Evolutionary conservation across 2,329 filamentous ascomycete genomes (phyloP).

Genomic region (Penicillium sp.): DNA sequence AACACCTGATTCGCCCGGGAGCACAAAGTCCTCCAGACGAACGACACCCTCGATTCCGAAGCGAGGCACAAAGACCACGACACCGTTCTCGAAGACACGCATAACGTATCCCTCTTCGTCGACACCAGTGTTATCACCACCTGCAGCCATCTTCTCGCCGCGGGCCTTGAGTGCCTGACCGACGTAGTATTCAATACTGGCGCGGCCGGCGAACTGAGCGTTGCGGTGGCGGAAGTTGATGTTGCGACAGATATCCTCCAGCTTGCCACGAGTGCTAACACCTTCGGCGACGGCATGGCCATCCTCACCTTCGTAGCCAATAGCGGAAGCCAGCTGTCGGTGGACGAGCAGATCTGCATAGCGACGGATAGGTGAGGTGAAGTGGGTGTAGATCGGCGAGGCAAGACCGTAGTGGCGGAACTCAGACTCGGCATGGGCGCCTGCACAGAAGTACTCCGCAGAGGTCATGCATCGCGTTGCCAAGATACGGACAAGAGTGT

Average conservation of each 20-base stretch:
- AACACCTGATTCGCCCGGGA: conserved; percentile 54
- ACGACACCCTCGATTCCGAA: conserved; percentile 96
- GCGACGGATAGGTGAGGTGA: conserved; percentile 93
- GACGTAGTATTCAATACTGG: conserved; percentile 96
- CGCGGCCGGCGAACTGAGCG: conserved; percentile 89
- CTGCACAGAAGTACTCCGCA: conserved; percentile 96
- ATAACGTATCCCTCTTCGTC: conserved; percentile 95
- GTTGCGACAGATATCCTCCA: conserved; percentile 95
- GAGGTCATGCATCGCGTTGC: conserved; percentile 99
- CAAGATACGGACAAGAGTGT: conserved; percentile 95
- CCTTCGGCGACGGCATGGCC: conserved; percentile 70
- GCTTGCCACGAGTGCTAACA: conserved; percentile 75
- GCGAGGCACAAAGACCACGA: conserved; percentile 90
- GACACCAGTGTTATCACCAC: conserved; percentile 43
- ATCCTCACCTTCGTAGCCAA: conserved; percentile 68
- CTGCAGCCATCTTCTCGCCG: conserved; percentile 45
- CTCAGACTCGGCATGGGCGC: conserved; percentile 87
- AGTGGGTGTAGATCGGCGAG: conserved; percentile 96
- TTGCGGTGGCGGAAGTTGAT: conserved; percentile 98
- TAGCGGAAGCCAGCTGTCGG: conserved; percentile 89
- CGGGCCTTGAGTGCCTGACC: conserved; percentile 86
- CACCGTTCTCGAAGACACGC: conserved; percentile 95
- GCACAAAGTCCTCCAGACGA: conserved; percentile 75
- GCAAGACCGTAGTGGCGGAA: conserved; percentile 97
- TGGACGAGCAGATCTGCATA: conserved; percentile 97